Base-by-base conservation (phyloP, 2,329 filamentous ascomycete genomes). In the Sclerotinia trifoliorum region DNA sequence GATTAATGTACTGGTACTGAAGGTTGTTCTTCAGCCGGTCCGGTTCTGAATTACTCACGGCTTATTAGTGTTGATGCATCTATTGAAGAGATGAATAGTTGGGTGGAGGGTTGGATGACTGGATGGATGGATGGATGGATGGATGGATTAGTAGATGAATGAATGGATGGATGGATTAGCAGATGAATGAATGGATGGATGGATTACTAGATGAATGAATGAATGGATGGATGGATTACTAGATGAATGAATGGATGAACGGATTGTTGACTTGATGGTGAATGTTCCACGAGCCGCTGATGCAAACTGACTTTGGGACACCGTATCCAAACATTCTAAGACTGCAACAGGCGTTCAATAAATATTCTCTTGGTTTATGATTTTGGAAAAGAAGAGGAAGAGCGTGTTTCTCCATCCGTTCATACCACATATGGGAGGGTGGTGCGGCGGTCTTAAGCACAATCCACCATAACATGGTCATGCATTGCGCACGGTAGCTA, bases 11-110 rank as follows among this genome's bases (percentile, higher is more conserved):
- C 29, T 62, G 58, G 24, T 57, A 39, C 32, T 51, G 19, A 39
- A 61, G 35, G 48, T 66, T 4, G 4, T 67, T 62, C 44, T 67
- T 67, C 65, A 61, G 48, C 55, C 46, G 54, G 46, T 52, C 60
- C 54, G 52, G 64, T 35, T 39, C 24, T 35, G 46, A 51, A 49
- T 62, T 62, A 29, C 46, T 62, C 17, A 39, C 51, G 35, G 46
- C 65, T 66, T 35, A 54, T 51, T 42, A 58, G 52, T 19, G 15
- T 19, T 56, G 21, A 21, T 15, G 17, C 46, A 21, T 42, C 21
- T 26, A 42, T 26, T 49, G 15, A 29, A 55, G 17, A 0, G 48
- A 44, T 54, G 2, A 15, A 39, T 51, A 21, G 2, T 39, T 35
- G 29, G 3, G 19, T 60, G 5, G 5, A 29, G 29, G 5, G 10